These are phyloP conservation scores for Alisma plantagoaquatica DNA, from an alignment of 106 monocot species.

Conservation along the genomic window DNA sequence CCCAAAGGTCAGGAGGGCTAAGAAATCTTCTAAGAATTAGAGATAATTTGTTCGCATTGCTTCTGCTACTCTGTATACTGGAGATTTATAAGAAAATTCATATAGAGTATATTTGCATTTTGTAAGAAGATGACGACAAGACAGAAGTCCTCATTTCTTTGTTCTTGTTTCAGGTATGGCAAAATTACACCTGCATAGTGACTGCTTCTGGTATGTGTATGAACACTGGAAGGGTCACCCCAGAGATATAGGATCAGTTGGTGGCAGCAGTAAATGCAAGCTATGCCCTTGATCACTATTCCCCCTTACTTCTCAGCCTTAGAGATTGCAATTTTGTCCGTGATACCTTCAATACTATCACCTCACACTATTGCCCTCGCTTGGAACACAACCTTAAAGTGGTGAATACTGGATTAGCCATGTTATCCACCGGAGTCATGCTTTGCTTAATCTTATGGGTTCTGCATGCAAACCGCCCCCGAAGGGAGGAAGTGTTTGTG, in stretches of 20 bases:
- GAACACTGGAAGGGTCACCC: constrained; percentile 39
- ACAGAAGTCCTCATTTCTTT: too few relatives aligned
- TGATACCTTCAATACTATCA: constrained; percentile 42
- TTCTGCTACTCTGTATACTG: too few relatives aligned
- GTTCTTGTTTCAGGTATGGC: constrained; percentile 50
- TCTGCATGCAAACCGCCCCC: constrained; percentile 55
- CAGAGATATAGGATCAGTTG: constrained; percentile 40
- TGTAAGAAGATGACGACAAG: too few relatives aligned
- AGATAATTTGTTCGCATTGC: too few relatives aligned
- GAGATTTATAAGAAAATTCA: neutral
- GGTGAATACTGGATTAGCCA: constrained; percentile 43
- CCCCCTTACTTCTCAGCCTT: constrained; percentile 49
- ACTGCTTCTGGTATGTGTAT: constrained; percentile 37
- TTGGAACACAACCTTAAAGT: constrained; percentile 32
- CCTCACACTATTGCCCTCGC: constrained; percentile 31
- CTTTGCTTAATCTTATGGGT: constrained; percentile 63
- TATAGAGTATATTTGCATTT: neutral
- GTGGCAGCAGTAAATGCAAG: constrained; percentile 50
- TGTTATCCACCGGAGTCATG: constrained; percentile 41
- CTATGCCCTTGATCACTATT: constrained; percentile 63
- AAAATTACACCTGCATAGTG: constrained; percentile 44
- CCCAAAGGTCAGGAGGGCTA: too few relatives aligned
- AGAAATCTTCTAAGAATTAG: too few relatives aligned
- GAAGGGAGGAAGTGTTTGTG: constrained; percentile 66
- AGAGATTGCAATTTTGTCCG: constrained; percentile 71